Evolutionary conservation across 139 green algal genomes (phyloP).

Genomic region (Chlamydomonas schloesseri): DNA sequence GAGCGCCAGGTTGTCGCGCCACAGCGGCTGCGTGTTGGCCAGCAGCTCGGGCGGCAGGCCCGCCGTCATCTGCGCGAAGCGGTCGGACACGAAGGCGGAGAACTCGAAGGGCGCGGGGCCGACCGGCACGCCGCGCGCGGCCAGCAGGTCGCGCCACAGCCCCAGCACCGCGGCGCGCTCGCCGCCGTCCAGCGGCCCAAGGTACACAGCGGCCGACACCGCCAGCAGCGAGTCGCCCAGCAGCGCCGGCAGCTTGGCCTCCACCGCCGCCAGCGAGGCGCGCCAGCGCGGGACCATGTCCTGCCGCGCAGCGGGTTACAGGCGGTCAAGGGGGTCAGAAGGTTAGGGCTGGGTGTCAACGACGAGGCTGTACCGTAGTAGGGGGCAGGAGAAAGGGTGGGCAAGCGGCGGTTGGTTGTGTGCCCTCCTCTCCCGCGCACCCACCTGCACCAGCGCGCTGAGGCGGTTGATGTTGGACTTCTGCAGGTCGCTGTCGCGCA

Average conservation of each 20-base stretch:
- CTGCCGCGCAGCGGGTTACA: not conserved
- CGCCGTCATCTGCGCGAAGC: conserved; percentile 29
- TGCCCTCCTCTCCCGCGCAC: not conserved
- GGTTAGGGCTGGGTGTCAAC: not conserved
- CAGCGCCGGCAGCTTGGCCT: conserved; percentile 38
- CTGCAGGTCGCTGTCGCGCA: conserved; percentile 42
- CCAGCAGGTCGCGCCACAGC: conserved; percentile 43
- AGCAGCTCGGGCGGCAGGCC: conserved; percentile 21
- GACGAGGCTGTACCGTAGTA: too few species aligned
- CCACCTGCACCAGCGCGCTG: conserved; percentile 15
- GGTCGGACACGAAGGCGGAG: conserved; percentile 7
- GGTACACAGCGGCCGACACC: conserved; percentile 37
- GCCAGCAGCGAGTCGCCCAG: conserved; percentile 49
- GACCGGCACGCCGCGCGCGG: conserved; percentile 29
- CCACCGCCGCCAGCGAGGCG: not conserved
- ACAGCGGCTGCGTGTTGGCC: conserved; percentile 31
- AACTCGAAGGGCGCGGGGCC: conserved; percentile 38
- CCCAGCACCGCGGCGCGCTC: conserved; percentile 44
- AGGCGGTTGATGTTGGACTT: conserved; percentile 32
- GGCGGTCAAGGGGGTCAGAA: not conserved
- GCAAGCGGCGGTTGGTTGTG: too few species aligned
- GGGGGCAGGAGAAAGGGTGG: too few species aligned
- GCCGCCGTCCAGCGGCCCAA: conserved; percentile 40
- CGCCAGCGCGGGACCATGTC: conserved; percentile 23
- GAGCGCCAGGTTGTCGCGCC: conserved; percentile 43